phyloP scores from a whole-genome alignment of 257 asterid genomes.

The Eucommia ulmoides region DNA sequence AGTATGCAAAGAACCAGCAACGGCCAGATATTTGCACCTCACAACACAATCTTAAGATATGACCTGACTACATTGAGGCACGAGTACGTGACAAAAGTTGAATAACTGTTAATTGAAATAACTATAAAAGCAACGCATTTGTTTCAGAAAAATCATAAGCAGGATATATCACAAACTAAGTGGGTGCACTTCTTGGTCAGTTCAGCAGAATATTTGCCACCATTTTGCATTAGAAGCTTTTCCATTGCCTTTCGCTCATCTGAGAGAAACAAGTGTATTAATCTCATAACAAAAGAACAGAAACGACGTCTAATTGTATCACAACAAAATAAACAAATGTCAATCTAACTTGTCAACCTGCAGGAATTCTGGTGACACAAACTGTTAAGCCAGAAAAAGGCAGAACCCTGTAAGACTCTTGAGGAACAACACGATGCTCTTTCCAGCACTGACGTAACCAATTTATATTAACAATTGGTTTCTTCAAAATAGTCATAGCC shows the following conservation, averaged over 20 bases:
- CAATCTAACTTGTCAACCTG: slow-evolving; percentile 37
- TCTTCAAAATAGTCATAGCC: slow-evolving; percentile 69
- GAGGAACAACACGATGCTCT: slow-evolving; percentile 96
- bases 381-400: slow-evolving; percentile 81
- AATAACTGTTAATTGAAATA: too few species aligned
- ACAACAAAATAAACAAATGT: too few species aligned
- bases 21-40: neutral
- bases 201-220: slow-evolving; percentile 87
- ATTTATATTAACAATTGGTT: slow-evolving; percentile 60
- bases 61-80: neutral
- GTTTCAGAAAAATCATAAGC: too few species aligned
- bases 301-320: too few species aligned
- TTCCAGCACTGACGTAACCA: slow-evolving; percentile 98
- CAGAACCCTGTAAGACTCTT: slow-evolving; percentile 71
- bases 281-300: too few species aligned
- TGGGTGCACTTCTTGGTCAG: slow-evolving; percentile 88
- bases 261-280: slow-evolving; percentile 17
- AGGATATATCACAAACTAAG: slow-evolving; percentile 88
- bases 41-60: neutral
- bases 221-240: slow-evolving; percentile 62
- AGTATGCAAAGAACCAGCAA: too few species aligned
- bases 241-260: slow-evolving; percentile 80
- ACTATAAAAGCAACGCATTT: too few species aligned
- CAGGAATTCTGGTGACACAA: slow-evolving; percentile 70
- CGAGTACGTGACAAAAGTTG: neutral